Evolutionary conservation across 352 stramenopile genomes (phyloP).

Genomic region (Globisporangium perplexum): DNA sequence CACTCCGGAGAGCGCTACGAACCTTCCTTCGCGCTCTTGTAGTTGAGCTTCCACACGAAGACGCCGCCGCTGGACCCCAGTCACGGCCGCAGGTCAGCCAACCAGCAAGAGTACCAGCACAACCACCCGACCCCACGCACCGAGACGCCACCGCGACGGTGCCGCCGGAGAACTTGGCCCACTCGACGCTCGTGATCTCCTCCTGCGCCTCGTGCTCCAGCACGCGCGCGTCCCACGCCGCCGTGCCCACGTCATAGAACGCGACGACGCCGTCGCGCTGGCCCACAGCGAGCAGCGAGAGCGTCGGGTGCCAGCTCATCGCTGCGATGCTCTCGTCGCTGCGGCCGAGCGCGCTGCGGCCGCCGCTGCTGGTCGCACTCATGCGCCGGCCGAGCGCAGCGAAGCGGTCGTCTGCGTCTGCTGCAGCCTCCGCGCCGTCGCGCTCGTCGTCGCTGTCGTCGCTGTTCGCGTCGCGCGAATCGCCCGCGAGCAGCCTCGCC

Average conservation of each 20-base stretch:
- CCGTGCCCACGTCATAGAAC: slow-evolving; percentile 50
- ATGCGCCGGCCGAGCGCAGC: slow-evolving; percentile 1
- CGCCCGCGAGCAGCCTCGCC: slow-evolving; percentile 20
- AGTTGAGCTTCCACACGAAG: slow-evolving; percentile 61
- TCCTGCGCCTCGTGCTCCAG: slow-evolving; percentile 54
- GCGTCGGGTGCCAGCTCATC: slow-evolving; percentile 53
- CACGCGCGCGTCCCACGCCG: slow-evolving; percentile 55
- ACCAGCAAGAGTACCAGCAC: neutral
- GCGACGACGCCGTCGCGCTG: slow-evolving; percentile 62
- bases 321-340: slow-evolving; percentile 42
- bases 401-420: neutral
- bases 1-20: no score
- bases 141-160: slow-evolving; percentile 59
- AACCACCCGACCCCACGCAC: slow-evolving; percentile 9
- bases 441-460: slow-evolving; percentile 25
- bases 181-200: slow-evolving; percentile 52
- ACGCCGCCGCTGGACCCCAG: slow-evolving; percentile 30
- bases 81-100: neutral
- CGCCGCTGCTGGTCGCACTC: slow-evolving; percentile 12
- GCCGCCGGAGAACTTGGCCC: slow-evolving; percentile 56
- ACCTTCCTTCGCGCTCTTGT: slow-evolving; percentile 31
- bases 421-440: neutral
- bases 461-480: slow-evolving; percentile 15
- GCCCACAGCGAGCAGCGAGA: slow-evolving; percentile 57
- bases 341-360: slow-evolving; percentile 2